phyloP scores from a whole-genome alignment of 1,139 yeast species.

The Suzukiozyma palmioleophila region DNA sequence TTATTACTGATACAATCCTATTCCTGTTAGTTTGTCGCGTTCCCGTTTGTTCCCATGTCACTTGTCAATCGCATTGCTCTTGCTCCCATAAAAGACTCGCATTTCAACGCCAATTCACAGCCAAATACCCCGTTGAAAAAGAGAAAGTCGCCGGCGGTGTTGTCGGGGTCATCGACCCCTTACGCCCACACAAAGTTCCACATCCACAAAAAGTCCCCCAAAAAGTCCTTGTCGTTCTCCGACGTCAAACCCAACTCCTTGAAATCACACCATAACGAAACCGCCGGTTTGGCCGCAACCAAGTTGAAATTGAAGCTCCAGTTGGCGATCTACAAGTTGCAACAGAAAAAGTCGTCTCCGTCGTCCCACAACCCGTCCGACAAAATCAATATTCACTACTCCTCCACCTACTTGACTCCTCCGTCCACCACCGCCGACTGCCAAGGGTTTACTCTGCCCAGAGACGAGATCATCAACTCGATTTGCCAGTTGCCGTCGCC shows the following conservation, averaged over 20 bases:
- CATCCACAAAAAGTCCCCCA: slow-evolving; percentile 1
- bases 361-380: slow-evolving; percentile 2
- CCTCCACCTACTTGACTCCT: slow-evolving; percentile 2
- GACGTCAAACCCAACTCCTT: slow-evolving; percentile 14
- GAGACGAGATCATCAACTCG: slow-evolving; percentile 3
- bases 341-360: slow-evolving; percentile 13
- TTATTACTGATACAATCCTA: no score
- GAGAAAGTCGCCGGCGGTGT: slow-evolving; percentile 2
- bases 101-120: slow-evolving; percentile 18
- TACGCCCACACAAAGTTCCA: not conserved
- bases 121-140: slow-evolving; percentile 2
- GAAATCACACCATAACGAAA: slow-evolving; percentile 14
- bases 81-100: slow-evolving; percentile 32
- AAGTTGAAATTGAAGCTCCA: slow-evolving; percentile 67
- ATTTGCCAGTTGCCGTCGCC: slow-evolving; percentile 15
- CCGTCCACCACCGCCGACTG: slow-evolving; percentile 3
- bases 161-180: slow-evolving; percentile 6
- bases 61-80: slow-evolving; percentile 31
- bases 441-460: slow-evolving; percentile 3
- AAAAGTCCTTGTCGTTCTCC: slow-evolving; percentile 18
- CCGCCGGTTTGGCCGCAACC: slow-evolving; percentile 48
- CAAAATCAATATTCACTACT: not conserved
- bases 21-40: no score
- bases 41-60: slow-evolving; percentile 2
- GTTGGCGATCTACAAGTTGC: slow-evolving; percentile 74